Percentiles rank a stretch among this genome's conserved stretches.
Conservation (phyloP, 129 eudicot genomes). For the Gnaphalium uliginosum region DNA sequence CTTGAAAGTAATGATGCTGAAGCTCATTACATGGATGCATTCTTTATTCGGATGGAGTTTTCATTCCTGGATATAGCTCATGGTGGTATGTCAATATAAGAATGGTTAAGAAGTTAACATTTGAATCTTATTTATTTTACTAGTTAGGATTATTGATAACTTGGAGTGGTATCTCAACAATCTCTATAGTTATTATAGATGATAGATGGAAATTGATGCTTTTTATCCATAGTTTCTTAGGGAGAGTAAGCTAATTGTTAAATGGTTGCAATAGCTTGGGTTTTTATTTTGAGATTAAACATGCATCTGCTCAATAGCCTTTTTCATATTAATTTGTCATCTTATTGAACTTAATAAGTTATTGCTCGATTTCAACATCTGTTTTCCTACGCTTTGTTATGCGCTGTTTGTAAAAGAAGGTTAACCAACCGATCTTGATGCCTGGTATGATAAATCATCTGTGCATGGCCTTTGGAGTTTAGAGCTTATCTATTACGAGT, state of each 20-base stretch:
- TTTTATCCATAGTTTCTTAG: background rate
- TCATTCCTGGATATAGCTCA: conserved; percentile 16
- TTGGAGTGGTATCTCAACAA: background rate
- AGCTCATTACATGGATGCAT: conserved; percentile 35
- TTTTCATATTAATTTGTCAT: background rate
- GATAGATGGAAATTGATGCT: background rate
- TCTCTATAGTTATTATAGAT: conserved; percentile 1
- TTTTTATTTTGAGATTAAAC: background rate
- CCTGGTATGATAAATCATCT: background rate
- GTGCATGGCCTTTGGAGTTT: background rate
- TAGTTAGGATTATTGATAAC: background rate
- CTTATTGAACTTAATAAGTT: background rate
- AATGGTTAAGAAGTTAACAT: background rate
- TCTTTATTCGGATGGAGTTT: conserved; percentile 32
- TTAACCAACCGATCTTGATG: background rate
- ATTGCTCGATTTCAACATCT: background rate
- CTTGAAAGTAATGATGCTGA: conserved; percentile 39
- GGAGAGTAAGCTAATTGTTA: background rate
- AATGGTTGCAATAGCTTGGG: background rate
- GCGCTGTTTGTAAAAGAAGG: background rate
- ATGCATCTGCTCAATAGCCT: background rate
- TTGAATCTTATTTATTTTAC: background rate
- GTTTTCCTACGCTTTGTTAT: background rate
- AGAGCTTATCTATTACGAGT: too few relatives aligned
- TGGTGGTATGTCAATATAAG: conserved; percentile 46